A percentile compares a stretch with the other conserved stretches of the same genome.
phyloP scores from a whole-genome alignment of 495 filamentous ascomycete genomes.

The Emericellopsis terricola region DNA sequence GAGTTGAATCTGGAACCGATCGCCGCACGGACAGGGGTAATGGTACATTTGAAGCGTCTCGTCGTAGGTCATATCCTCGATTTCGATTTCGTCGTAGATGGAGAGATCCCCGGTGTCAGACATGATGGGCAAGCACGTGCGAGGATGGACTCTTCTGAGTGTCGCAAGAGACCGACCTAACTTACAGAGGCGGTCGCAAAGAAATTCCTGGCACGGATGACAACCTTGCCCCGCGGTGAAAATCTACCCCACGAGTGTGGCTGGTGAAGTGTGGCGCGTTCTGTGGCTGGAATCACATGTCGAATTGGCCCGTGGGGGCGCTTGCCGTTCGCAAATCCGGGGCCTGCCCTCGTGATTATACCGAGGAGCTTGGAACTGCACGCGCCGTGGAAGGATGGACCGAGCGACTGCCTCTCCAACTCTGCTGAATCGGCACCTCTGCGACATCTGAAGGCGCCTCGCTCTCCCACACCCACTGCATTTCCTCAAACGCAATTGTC shows the following conservation, averaged over 20 bases:
- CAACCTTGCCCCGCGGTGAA: not conserved
- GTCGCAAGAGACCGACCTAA: not conserved
- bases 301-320: not conserved
- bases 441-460: too few relatives aligned
- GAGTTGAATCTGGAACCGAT: slow-evolving; percentile 86
- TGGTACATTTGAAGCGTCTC: slow-evolving; percentile 68
- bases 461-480: too few relatives aligned
- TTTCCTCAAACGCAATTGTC: too few relatives aligned
- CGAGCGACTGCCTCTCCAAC: too few relatives aligned
- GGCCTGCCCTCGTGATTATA: too few relatives aligned
- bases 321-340: too few relatives aligned
- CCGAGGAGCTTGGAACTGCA: too few relatives aligned
- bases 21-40: slow-evolving; percentile 93
- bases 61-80: slow-evolving; percentile 97
- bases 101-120: slow-evolving; percentile 45
- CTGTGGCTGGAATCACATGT: slow-evolving; percentile 2
- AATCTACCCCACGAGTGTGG: slow-evolving; percentile 1
- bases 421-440: too few relatives aligned
- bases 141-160: not conserved
- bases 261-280: not conserved
- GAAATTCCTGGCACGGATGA: too few relatives aligned
- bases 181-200: too few relatives aligned
- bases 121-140: slow-evolving; percentile 22
- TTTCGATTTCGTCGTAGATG: slow-evolving; percentile 97
- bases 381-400: too few relatives aligned